Base-by-base conservation (phyloP, 495 filamentous ascomycete species). In the Haplographium delicatum region DNA sequence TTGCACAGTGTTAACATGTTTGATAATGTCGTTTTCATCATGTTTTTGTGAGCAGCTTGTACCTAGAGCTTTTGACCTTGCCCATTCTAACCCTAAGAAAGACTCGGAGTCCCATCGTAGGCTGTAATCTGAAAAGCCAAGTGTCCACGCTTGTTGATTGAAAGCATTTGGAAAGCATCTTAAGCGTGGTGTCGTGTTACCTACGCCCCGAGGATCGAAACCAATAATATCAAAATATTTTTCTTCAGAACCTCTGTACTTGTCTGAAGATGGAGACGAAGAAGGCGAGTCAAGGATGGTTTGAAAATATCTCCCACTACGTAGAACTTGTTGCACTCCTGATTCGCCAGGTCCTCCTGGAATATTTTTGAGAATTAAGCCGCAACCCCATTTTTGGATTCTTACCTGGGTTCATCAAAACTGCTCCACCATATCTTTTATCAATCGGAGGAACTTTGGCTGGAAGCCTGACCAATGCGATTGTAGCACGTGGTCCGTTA, bases 161-260 rank as follows among this genome's bases (percentile, higher is more conserved):
- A 26, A 34, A 1, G 38, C 20, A 18, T 50, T 56, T 5, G 68
- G 68, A 39, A 75, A 77, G 59, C 77, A 81, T 5, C 63, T 55
- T 19, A 73, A 51, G 10, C 65, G 50, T 0, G 78, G 78, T 1
- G 63, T 68, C 0, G 76, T 73, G 4, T 66, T 63, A 44, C 77
- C 76, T 25, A 80, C 68, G 4, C 76, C 76, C 1, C 78, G 67
- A 7, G 77, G 76, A 53, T 81, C 77, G 61, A 71, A 80, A 13
- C 72, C 68, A 22, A 80, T 58, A 30, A 80, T 67, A 44, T 76
- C 73, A 38, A 68, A 72, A 49, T 63, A 61, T 25, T 67, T 57
- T 10, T 22, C 41, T 24, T n/a, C n/a, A n/a, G n/a, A n/a, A n/a
- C n/a, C n/a, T 44, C 27, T 16, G 22, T 2, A 23, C 7, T 4